Conservation (phyloP, 495 filamentous ascomycete genomes). For the Penicillium samsonianum region DNA sequence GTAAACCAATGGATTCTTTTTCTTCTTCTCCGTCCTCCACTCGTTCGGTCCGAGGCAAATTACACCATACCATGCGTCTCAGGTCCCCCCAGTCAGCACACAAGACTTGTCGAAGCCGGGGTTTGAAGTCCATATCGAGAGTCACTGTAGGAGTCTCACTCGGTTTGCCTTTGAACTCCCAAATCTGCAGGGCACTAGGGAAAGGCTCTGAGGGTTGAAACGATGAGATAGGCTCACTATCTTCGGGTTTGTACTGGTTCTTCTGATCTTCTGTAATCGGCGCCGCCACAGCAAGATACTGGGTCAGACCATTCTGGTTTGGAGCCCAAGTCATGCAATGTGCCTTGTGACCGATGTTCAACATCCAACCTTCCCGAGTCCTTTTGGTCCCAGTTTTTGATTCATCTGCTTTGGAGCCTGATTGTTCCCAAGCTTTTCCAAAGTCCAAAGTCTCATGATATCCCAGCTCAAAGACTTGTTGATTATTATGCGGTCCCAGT, state of each 20-base stretch:
- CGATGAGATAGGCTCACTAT: conserved; percentile 35
- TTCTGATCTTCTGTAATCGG: conserved; percentile 43
- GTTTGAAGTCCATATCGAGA: conserved; percentile 43
- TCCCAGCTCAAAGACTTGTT: conserved; percentile 42
- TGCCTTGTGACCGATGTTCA: conserved; percentile 55
- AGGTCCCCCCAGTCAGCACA: conserved; percentile 66
- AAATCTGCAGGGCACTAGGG: conserved; percentile 58
- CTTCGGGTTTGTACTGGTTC: conserved; percentile 13
- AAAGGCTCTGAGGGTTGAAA: conserved; percentile 49
- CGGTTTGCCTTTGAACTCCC: conserved; percentile 52
- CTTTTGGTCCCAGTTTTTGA: conserved; percentile 17
- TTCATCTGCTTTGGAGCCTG: conserved; percentile 13
- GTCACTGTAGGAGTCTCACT: conserved; percentile 27
- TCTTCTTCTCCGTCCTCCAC: conserved; percentile 38
- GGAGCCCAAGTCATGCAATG: conserved; percentile 60
- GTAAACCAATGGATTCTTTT: conserved; percentile 52
- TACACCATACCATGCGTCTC: conserved; percentile 64
- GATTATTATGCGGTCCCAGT: conserved; percentile 51
- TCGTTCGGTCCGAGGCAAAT: conserved; percentile 42
- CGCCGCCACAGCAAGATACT: conserved; percentile 57
- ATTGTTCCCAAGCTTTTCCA: conserved; percentile 44
- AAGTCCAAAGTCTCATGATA: conserved; percentile 45
- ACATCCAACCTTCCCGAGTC: conserved; percentile 56
- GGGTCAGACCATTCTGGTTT: conserved; percentile 49
- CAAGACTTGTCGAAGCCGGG: conserved; percentile 50